Evolutionary conservation across 1,284 basidiomycete genomes (phyloP).

Genomic region (Chalciporus piperatoides): DNA sequence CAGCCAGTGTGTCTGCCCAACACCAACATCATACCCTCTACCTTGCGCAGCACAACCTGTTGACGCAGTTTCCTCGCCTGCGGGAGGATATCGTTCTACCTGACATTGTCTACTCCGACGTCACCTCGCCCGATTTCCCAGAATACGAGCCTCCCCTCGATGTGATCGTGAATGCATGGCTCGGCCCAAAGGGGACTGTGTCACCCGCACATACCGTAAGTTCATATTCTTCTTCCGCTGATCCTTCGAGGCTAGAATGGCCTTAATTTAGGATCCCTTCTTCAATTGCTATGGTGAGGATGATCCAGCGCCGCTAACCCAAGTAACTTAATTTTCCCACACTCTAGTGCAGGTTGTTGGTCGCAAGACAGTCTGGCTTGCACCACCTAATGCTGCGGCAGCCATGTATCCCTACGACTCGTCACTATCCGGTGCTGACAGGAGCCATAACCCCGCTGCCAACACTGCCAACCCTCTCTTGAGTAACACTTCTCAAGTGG

Average conservation of each 20-base stretch:
- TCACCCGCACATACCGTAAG: conserved; percentile 92
- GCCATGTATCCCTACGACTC: conserved; percentile 28
- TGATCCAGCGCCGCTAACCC: conserved; percentile 7
- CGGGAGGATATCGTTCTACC: conserved; percentile 74
- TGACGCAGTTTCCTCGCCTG: conserved; percentile 81
- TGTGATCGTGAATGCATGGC: conserved; percentile 84
- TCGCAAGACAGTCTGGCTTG: conserved; percentile 89
- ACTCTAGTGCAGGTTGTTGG: conserved; percentile 81
- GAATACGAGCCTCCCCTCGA: conserved; percentile 65
- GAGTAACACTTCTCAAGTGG: conserved; percentile 65
- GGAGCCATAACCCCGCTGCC: conserved; percentile 36
- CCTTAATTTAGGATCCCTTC: conserved; percentile 74
- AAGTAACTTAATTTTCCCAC: conserved; percentile 9
- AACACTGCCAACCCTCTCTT: conserved; percentile 42
- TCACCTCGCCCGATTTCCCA: conserved; percentile 44
- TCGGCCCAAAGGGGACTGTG: conserved; percentile 74
- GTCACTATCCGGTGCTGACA: conserved; percentile 12
- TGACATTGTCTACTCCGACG: conserved; percentile 80
- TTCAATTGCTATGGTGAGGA: conserved; percentile 82
- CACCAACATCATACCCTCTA: conserved; percentile 52
- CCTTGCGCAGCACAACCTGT: conserved; percentile 87
- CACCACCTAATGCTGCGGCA: conserved; percentile 52
- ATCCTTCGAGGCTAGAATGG: conserved; percentile 3
- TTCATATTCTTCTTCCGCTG: conserved; percentile 11
- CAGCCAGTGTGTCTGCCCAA: conserved; percentile 30